Conservation (phyloP, 169 alveolate genomes). For the Theileria parva region DNA sequence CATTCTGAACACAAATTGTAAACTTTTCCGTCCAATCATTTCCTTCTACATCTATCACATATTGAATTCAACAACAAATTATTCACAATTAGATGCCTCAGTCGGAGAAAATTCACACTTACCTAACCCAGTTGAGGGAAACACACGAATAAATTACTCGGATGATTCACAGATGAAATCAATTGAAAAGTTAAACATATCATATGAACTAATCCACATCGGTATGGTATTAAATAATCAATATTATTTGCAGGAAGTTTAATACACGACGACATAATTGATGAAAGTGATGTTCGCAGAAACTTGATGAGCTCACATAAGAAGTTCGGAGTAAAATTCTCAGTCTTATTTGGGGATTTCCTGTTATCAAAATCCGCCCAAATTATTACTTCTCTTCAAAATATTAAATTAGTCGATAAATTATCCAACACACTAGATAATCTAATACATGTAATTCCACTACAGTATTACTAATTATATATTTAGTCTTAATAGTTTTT, state of each 20-base stretch:
- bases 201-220: slow-evolving; percentile 78
- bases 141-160: background rate
- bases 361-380: slow-evolving; percentile 68
- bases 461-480: background rate
- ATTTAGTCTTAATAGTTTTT: too few species aligned
- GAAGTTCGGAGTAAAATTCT: slow-evolving; percentile 71
- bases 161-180: slow-evolving; percentile 43
- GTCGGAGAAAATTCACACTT: background rate
- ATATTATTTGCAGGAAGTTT: slow-evolving; percentile 61
- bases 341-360: slow-evolving; percentile 79
- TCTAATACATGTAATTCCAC: slow-evolving; percentile 67
- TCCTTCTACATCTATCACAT: slow-evolving; percentile 43
- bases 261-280: slow-evolving; percentile 84
- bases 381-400: slow-evolving; percentile 58
- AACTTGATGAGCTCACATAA: slow-evolving; percentile 71
- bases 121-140: background rate
- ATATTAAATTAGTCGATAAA: slow-evolving; percentile 47
- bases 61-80: background rate
- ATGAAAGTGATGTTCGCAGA: slow-evolving; percentile 74
- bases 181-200: slow-evolving; percentile 27
- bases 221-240: background rate
- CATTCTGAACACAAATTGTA: slow-evolving; percentile 30
- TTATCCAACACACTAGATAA: slow-evolving; percentile 73
- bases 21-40: slow-evolving; percentile 58
- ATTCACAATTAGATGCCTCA: background rate